phyloP scores from a whole-genome alignment of 2,329 filamentous ascomycete genomes.

The Penicillium sp. region DNA sequence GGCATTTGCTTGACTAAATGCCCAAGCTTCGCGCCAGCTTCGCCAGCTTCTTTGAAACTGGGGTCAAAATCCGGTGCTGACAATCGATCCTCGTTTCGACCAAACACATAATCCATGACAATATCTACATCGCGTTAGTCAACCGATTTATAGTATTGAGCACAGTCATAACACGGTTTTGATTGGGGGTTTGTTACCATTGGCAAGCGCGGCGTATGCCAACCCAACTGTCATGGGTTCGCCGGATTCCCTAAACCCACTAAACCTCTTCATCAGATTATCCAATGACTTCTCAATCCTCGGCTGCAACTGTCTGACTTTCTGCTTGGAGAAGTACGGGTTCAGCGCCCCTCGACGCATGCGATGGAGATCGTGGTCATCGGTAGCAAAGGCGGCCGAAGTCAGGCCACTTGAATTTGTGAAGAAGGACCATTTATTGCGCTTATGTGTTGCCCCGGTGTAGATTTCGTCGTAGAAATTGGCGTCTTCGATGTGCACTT shows the following conservation, averaged over 20 bases:
- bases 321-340: constrained; percentile 21
- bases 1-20: constrained; percentile 2
- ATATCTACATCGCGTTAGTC: neutral
- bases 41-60: constrained; percentile 2
- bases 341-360: constrained; percentile 21
- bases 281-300: neutral
- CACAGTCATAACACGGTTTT: no score
- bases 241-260: neutral
- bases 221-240: neutral
- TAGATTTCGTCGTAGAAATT: constrained; percentile 33
- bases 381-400: constrained; percentile 18
- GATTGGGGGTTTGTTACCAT: neutral
- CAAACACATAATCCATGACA: constrained; percentile 3
- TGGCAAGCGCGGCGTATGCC: neutral
- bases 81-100: constrained; percentile 1
- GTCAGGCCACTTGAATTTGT: constrained; percentile 16
- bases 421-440: constrained; percentile 24
- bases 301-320: neutral
- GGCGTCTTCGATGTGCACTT: constrained; percentile 33
- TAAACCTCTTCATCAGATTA: neutral
- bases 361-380: constrained; percentile 22
- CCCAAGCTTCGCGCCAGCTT: constrained; percentile 1
- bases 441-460: constrained; percentile 20
- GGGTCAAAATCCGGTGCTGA: constrained; percentile 4
- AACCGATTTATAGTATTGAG: neutral